Percentiles rank a stretch among this genome's conserved stretches.
Evolutionary conservation across 495 filamentous ascomycete genomes (phyloP).

Genomic region (Neurospora sp.): DNA sequence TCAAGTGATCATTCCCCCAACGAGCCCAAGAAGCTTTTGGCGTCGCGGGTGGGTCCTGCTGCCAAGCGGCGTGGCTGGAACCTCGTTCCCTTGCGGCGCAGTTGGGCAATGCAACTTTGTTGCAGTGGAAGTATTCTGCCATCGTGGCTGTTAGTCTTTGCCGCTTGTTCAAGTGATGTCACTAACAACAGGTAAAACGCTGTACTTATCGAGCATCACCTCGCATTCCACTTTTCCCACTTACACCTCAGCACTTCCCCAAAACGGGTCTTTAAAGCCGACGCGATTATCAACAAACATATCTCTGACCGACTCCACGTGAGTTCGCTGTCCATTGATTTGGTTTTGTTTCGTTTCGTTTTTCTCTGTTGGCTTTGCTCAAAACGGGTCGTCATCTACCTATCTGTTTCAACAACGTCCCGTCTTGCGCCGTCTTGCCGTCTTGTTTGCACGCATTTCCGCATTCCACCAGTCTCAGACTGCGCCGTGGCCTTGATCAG

Average conservation of each 20-base stretch:
- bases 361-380: not conserved
- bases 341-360: not conserved
- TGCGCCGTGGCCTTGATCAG: not conserved
- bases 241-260: not conserved
- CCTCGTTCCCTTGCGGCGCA: not conserved
- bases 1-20: not conserved
- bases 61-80: not conserved
- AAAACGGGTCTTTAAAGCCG: not conserved
- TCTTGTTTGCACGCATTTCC: not conserved
- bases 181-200: not conserved
- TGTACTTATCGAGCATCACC: not conserved
- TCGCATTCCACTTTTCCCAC: not conserved
- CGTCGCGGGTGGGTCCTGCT: not conserved
- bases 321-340: not conserved
- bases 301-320: not conserved
- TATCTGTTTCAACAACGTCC: not conserved
- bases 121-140: not conserved
- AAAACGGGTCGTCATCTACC: not conserved
- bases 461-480: not conserved
- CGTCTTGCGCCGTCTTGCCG: not conserved
- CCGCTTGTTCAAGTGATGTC: rapidly evolving
- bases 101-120: not conserved
- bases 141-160: not conserved
- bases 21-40: not conserved
- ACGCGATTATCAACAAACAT: not conserved